phyloP scores from a whole-genome alignment of 177 flowering plant genomes.

The Tripterygium wilfordii region DNA sequence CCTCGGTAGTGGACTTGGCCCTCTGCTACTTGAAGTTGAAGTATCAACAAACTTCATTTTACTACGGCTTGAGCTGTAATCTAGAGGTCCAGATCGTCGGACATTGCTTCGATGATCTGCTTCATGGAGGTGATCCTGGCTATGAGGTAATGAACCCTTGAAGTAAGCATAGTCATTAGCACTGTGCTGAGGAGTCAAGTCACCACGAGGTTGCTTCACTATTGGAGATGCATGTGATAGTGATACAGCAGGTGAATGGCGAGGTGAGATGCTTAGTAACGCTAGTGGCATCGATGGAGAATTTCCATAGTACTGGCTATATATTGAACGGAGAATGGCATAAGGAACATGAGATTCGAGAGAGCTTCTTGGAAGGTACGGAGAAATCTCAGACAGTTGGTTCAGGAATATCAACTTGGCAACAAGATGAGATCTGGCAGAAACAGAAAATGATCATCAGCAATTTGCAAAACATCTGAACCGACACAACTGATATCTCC shows the following conservation, averaged over 20 bases:
- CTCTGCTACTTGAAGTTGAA: constrained; percentile 68
- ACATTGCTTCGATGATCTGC: constrained; percentile 39
- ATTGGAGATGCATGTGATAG: constrained; percentile 63
- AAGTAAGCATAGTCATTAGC: constrained; percentile 47
- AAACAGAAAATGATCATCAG: constrained; percentile 2
- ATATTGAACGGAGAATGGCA: constrained; percentile 79
- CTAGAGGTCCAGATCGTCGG: constrained; percentile 92
- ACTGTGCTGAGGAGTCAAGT: constrained; percentile 49
- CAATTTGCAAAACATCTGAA: background rate
- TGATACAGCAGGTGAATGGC: constrained; percentile 71
- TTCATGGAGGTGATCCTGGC: constrained; percentile 52
- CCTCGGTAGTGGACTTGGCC: constrained; percentile 96
- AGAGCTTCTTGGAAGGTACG: constrained; percentile 79
- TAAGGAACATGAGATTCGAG: constrained; percentile 84
- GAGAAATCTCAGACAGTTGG: constrained; percentile 83
- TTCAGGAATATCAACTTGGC: constrained; percentile 89
- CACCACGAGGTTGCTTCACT: constrained; percentile 44
- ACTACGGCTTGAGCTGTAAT: constrained; percentile 70
- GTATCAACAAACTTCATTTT: constrained; percentile 64
- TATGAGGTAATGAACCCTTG: constrained; percentile 44
- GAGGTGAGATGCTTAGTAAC: constrained; percentile 57
- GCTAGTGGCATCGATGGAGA: constrained; percentile 57
- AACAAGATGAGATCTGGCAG: constrained; percentile 72
- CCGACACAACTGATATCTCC: too few relatives aligned
- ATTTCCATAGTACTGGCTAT: constrained; percentile 76